Evolutionary conservation across 148 eudicot species (phyloP), one percentile per base, ranked within the genome.

Genomic region (Rhododendron vialii): DNA sequence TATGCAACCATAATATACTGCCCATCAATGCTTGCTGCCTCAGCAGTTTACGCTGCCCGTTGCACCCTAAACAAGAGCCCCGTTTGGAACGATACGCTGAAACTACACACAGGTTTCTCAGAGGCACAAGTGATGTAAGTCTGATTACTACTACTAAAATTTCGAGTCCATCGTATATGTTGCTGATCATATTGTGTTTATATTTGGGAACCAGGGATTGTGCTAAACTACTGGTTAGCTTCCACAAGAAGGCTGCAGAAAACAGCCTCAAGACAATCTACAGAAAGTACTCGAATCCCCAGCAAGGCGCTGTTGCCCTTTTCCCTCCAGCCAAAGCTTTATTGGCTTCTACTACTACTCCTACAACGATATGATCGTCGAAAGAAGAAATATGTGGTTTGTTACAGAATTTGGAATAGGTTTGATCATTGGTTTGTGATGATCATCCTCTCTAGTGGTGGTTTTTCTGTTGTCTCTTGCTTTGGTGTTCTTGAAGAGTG

Each of bases 1-100:
- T 97, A 97, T 81, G 88, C 83, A 10, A 84, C 91, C 15, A 84
- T 89, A 43, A 84, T 89, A 3, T 87, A 86, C 85, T 87, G 89
- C 57, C 94, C 98, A 6, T 97, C 99, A 2, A 92, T 94, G 95
- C 86, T 97, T 83, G 95, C 98, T 77, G 99, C 98, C 84, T 90
- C 98, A 1, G 96, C 99, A 5, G 99, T 97, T 84, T 94, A 92
- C 35, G 95, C 93, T 12, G 98, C 98, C 67, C 90, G 98, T 9
- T 88, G 88, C 82, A 94, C 95, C 20, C 85, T 97, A 35, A 90
- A 86, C 88, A 93, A 90, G 89, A 87, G 81, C 35, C 98, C 98
- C 1, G 57, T 81, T 36, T 97, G 99, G 99, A 93, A 90, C 24
- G 96, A 93, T 30, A 94, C 99, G 5, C 93, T 97, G 10, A 91